Conservation (phyloP, 2,329 filamentous ascomycete species). For the Ophiostoma piceae region DNA sequence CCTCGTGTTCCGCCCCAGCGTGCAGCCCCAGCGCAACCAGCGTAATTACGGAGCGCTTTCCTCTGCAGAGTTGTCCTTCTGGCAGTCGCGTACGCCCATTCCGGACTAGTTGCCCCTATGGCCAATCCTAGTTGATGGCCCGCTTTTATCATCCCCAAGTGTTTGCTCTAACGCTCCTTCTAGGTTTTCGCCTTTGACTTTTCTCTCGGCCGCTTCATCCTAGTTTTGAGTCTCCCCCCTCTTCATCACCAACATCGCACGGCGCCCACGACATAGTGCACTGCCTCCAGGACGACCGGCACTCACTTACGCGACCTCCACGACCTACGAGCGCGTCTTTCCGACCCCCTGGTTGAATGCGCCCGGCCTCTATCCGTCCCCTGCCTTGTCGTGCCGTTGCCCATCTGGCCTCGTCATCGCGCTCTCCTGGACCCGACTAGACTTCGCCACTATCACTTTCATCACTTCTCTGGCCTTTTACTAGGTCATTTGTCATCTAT, state of each 20-base stretch:
- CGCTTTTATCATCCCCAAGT: constrained; percentile 17
- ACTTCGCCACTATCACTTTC: neutral
- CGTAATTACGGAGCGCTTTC: neutral
- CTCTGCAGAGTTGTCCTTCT: constrained; percentile 3
- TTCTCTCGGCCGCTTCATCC: constrained; percentile 21
- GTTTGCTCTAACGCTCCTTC: constrained; percentile 14
- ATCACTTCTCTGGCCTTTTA: neutral
- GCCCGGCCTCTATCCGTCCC: constrained; percentile 20
- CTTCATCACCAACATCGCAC: constrained; percentile 7
- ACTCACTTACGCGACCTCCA: neutral
- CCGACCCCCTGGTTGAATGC: constrained; percentile 24
- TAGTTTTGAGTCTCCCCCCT: constrained; percentile 15
- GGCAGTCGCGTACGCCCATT: constrained; percentile 17
- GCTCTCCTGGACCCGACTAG: constrained; percentile 7
- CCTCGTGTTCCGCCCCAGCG: neutral
- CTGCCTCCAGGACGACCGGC: constrained; percentile 8
- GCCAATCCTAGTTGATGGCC: constrained; percentile 16
- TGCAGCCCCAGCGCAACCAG: neutral
- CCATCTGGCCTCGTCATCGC: constrained; percentile 21
- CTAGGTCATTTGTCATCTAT: neutral
- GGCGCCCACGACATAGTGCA: constrained; percentile 16
- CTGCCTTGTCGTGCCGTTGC: constrained; percentile 7
- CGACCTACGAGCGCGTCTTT: constrained; percentile 19
- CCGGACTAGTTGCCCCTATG: constrained; percentile 19
- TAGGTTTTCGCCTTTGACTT: constrained; percentile 22